Evolutionary conservation across 2,329 filamentous ascomycete genomes (phyloP).

Genomic region (Sporothrix brunneoviolacea): DNA sequence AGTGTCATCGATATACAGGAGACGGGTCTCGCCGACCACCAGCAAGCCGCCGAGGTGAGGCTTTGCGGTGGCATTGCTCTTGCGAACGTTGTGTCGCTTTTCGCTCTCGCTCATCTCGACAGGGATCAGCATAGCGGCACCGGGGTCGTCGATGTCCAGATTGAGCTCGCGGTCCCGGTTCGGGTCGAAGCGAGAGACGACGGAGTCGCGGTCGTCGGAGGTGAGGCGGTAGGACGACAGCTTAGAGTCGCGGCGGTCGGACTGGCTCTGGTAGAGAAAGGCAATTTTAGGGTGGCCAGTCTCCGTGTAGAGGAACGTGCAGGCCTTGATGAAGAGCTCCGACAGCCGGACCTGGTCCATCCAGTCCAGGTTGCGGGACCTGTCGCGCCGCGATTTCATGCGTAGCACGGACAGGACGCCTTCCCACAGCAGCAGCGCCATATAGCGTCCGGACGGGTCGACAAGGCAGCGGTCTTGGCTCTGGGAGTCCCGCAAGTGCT

Average conservation of each 20-base stretch:
- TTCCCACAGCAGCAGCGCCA: constrained; percentile 55
- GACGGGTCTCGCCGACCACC: constrained; percentile 70
- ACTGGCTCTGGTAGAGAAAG: constrained; percentile 49
- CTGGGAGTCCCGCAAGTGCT: constrained; percentile 67
- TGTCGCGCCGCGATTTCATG: constrained; percentile 40
- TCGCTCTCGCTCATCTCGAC: constrained; percentile 48
- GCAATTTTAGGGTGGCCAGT: constrained; percentile 53
- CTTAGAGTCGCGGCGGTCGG: constrained; percentile 46
- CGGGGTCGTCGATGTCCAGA: constrained; percentile 46
- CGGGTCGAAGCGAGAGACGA: constrained; percentile 49
- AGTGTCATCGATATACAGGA: constrained; percentile 79
- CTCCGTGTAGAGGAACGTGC: constrained; percentile 51
- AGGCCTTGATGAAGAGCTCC: constrained; percentile 54
- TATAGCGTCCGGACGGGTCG: constrained; percentile 64
- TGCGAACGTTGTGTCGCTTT: constrained; percentile 55
- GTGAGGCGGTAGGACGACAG: constrained; percentile 55
- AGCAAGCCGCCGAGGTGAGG: constrained; percentile 64
- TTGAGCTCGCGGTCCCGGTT: constrained; percentile 49
- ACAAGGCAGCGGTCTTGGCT: constrained; percentile 77
- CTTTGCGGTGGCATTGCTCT: constrained; percentile 40
- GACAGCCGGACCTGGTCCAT: constrained; percentile 51
- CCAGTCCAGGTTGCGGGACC: constrained; percentile 37
- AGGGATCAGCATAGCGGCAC: constrained; percentile 56
- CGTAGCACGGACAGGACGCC: constrained; percentile 51
- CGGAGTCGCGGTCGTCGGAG: constrained; percentile 49